Conservation (phyloP, 1,284 basidiomycete species). For the Pulveroboletus sp. region DNA sequence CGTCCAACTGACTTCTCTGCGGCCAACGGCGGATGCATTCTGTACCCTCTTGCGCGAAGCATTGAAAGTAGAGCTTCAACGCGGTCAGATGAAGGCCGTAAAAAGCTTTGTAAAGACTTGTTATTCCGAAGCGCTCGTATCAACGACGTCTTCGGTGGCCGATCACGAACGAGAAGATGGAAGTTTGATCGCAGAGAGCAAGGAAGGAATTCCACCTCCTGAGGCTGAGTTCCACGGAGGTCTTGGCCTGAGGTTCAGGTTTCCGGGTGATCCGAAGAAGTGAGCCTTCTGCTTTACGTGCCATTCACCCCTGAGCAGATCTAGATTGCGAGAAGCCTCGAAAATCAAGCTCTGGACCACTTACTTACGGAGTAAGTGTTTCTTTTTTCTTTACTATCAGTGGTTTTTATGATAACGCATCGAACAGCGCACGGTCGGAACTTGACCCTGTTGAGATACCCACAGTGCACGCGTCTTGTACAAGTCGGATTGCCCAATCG, state of each 20-base stretch:
- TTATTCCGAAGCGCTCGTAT: conserved; percentile 92
- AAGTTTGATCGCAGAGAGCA: conserved; percentile 57
- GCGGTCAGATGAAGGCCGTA: conserved; percentile 90
- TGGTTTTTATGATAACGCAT: conserved; percentile 10
- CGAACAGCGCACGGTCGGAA: conserved; percentile 80
- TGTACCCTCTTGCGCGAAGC: conserved; percentile 88
- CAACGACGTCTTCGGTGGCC: conserved; percentile 50
- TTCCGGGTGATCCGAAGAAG: conserved; percentile 94
- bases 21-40: conserved; percentile 94
- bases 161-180: conserved; percentile 70
- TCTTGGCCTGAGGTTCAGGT: conserved; percentile 85
- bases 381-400: neutral
- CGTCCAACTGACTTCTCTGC: conserved; percentile 93
- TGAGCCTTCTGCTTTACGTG: conserved; percentile 39
- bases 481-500: conserved; percentile 97
- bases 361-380: conserved; percentile 73
- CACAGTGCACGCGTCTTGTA: conserved; percentile 93
- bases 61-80: conserved; percentile 84
- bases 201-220: conserved; percentile 46
- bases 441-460: conserved; percentile 91
- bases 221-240: conserved; percentile 80
- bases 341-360: conserved; percentile 97
- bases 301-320: conserved; percentile 14
- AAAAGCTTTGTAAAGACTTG: conserved; percentile 91
- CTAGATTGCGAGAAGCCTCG: conserved; percentile 88